Base-by-base conservation (phyloP, 495 filamentous ascomycete genomes). In the Aspergillus indologenus region DNA sequence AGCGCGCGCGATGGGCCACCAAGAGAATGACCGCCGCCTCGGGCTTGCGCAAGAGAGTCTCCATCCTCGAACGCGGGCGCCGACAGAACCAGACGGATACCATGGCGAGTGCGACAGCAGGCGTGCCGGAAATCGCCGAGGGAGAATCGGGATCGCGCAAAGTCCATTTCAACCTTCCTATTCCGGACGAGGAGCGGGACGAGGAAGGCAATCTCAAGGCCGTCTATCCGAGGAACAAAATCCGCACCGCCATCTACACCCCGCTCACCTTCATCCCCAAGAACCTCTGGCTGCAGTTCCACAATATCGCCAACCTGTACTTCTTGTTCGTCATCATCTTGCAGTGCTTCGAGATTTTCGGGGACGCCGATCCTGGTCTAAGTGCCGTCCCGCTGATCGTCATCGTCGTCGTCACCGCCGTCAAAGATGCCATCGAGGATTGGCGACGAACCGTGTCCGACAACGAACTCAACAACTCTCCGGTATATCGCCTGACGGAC, bases 261-360 rank as follows among this genome's bases (percentile, higher is more conserved):
- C 86, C 93, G 17, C 73, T 98, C 47, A 95, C 88, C 62, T 98
- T 98, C 76, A 71, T 97, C 18, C 93, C 93, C 14, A 96, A 96
- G 75, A 96, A 98, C 71, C 69, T 97, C 53, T 98, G 85, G 81
- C 86, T 92, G 57, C 93, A 98, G 71, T 97, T 98, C 71, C 92
- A 96, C 77, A 97, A 96, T 69, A 89, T 98, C 61, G 93, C 93
- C 57, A 98, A 97, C 71, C 85, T 96, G 40, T 98, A 96, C 72
- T 98, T 98, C 80, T 79, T 97, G 57, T 95, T 96, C 75, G 82
- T 92, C 61, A 92, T 95, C 70, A 92, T 98, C 68, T 83, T 98
- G 40, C 79, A 96, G 93, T 90, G 91, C 70, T 96, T 96, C 71
- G 82, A 88, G 57, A 96, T 97, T 57, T 98, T 98, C 67, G 93